Base-by-base conservation (phyloP, 495 filamentous ascomycete genomes). In the Podospora pseudopauciseta region DNA sequence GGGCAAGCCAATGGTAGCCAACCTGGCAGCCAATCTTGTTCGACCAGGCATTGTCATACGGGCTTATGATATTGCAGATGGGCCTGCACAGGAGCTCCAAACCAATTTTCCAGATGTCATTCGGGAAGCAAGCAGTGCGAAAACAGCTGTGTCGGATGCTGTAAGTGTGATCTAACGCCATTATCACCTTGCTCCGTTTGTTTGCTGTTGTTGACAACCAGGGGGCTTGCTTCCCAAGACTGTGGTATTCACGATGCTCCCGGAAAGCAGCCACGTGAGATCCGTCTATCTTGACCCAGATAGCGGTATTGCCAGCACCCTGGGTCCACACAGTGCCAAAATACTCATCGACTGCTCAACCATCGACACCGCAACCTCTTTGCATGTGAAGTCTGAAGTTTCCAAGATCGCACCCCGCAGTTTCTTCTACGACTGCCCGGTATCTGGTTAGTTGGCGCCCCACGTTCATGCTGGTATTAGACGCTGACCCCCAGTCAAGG, bases 1-100 rank as follows among this genome's bases (percentile, higher is more conserved):
- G 83, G 82, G 82, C 28, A 83, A 76, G 69, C 80, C 80, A 4
- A 85, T 85, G 83, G 81, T 78, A 1, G 72, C 72, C 67, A 85
- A 85, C 69, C 78, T 85, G 0, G 79, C 79, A 60, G 67, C 71
- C 34, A 39, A 39, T 39, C 34, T 39, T 1, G 34, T 11, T 39
- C 34, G 34, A 39, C 5, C 3, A 39, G 5, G 34, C 34, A 11
- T 39, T 6, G 34, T 39, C n/a, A 73, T 85, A 15, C 64, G 80
- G 67, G 73, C 84, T 20, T 72, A 81, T 66, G 83, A 85, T 68
- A 71, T 85, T 58, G 78, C 79, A 60, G 67, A 64, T 3, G 73
- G 67, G 9, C 75, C 77, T n/a, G 71, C 74, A 0, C 71, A 76
- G 5, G 68, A 78, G 54, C 74, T 82, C 63, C 66, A 67, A 63